Evolutionary conservation across 2,329 filamentous ascomycete genomes (phyloP).

Genomic region (Raffaelea deltoideospora): DNA sequence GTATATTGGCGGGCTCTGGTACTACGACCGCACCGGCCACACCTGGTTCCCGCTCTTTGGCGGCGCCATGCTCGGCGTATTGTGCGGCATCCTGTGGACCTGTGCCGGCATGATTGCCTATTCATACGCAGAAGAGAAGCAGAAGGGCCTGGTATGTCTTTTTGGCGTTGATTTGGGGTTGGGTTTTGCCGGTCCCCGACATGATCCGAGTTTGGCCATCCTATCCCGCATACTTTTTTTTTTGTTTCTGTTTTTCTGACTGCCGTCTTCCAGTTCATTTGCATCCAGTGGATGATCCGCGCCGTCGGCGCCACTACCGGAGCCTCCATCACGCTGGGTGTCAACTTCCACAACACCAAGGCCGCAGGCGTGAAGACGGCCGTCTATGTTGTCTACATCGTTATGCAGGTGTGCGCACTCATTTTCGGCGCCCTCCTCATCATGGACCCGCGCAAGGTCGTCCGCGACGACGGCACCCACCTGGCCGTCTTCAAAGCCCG

Average conservation of each 20-base stretch:
- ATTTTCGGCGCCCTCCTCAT: slow-evolving; percentile 1
- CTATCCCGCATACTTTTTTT: too few species aligned
- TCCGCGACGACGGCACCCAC: slow-evolving; percentile 3
- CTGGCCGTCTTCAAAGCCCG: slow-evolving; percentile 4
- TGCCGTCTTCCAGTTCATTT: slow-evolving; percentile 2
- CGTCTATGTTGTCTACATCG: slow-evolving; percentile 2
- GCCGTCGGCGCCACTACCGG: background rate
- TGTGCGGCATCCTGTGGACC: slow-evolving; percentile 9
- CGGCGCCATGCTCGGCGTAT: slow-evolving; percentile 9
- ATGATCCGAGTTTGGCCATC: too few species aligned
- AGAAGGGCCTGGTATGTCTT: slow-evolving; percentile 1
- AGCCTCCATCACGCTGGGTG: slow-evolving; percentile 1
- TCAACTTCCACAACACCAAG: slow-evolving; percentile 1
- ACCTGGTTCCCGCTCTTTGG: slow-evolving; percentile 10
- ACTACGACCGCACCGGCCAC: slow-evolving; percentile 7
- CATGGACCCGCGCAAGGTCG: slow-evolving; percentile 1
- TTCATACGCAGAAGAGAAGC: slow-evolving; percentile 1
- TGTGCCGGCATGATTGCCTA: background rate
- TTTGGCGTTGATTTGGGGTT: too few species aligned
- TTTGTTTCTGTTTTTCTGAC: too few species aligned
- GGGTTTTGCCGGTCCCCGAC: too few species aligned
- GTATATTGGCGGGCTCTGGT: slow-evolving; percentile 11
- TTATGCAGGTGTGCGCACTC: background rate
- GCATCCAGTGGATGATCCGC: background rate
- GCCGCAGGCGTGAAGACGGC: background rate